These are phyloP conservation scores for Saitozyma podzolica DNA, from an alignment of 768 basidiomycete genomes.

Conservation along the genomic window DNA sequence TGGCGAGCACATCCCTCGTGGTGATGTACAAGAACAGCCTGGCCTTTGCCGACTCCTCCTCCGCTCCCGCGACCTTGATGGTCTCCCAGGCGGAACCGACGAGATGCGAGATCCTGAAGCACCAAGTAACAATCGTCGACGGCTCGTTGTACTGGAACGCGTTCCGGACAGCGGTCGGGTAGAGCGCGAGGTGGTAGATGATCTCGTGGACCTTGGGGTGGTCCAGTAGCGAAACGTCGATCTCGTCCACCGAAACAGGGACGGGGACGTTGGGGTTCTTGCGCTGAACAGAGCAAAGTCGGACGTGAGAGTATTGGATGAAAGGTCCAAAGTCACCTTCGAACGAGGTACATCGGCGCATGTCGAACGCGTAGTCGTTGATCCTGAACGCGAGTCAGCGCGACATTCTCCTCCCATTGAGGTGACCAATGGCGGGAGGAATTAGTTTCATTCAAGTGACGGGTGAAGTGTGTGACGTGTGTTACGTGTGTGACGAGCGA, in stretches of 20 bases:
- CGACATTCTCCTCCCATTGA: not conserved
- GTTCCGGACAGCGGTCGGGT: conserved; percentile 85
- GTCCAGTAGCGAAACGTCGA: conserved; percentile 67
- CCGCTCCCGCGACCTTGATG: conserved; percentile 79
- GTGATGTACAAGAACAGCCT: conserved; percentile 84
- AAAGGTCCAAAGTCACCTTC: conserved; percentile 83
- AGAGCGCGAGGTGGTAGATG: conserved; percentile 78
- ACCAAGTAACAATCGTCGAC: conserved; percentile 85
- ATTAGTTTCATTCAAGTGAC: too few species aligned
- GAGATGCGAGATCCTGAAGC: conserved; percentile 78
- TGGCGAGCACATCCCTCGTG: conserved; percentile 84
- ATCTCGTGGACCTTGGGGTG: conserved; percentile 82
- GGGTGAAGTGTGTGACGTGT: not conserved
- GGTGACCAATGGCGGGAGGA: too few species aligned
- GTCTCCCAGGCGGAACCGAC: conserved; percentile 92
- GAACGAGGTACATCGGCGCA: conserved; percentile 90
- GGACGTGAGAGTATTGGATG: conserved; percentile 94
- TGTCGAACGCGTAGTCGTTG: conserved; percentile 94
- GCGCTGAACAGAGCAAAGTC: conserved; percentile 82
- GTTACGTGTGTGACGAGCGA: not conserved
- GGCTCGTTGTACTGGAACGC: conserved; percentile 86
- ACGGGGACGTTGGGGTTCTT: conserved; percentile 86
- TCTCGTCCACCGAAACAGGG: conserved; percentile 57
- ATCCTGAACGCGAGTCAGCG: conserved; percentile 61
- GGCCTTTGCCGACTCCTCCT: conserved; percentile 73